Base-by-base conservation (phyloP, 371 early-diverging fungal genomes). In the Nematocida sp. region DNA sequence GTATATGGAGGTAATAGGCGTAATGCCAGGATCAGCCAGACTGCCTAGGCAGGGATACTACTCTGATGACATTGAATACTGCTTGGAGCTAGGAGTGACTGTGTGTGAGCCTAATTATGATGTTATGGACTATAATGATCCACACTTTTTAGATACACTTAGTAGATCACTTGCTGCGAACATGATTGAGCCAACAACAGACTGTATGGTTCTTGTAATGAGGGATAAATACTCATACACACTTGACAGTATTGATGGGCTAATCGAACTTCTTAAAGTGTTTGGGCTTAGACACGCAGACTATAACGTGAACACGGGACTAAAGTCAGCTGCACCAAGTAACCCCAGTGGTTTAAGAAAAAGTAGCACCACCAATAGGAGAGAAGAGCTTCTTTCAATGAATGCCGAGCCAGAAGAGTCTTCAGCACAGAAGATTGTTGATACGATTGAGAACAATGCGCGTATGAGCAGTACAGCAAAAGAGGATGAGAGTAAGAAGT, bases 51-150 rank as follows among this genome's bases (percentile, higher is more conserved):
- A 67, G 20, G 76, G 76, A 3, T 75, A 66, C 60, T 66, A 76
- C n/a, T 47, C 64, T 18, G 76, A 62, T 44, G 76, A 75, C 46
- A 47, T 75, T 27, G 20, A 27, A 11, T 67, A 66, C 60, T 66
- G 67, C 60, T 55, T 66, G 20, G 25, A 20, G 23, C 27, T 66
- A 13, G 67, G 67, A 4, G 9, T 80, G 62, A 27, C 23, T 9
- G 81, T 80, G 7, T 40, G 56, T 47, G 73, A 57, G 33, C 73
- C 81, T 15, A 80, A 13, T 13, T 73, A 62, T 40, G 81, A 80
- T 60, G 44, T 57, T 11, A 9, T 27, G 4, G 81, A 80, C 75
- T 72, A 61, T 60, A 11, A 4, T 4, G 33, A 62, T 42, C 75
- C 58, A 20, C n/a, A 57, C 25, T 57, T 80, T 60, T 15, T 80